Evolutionary conservation across 441 rosid species (phyloP).

Genomic region (Gossypium trilobum): DNA sequence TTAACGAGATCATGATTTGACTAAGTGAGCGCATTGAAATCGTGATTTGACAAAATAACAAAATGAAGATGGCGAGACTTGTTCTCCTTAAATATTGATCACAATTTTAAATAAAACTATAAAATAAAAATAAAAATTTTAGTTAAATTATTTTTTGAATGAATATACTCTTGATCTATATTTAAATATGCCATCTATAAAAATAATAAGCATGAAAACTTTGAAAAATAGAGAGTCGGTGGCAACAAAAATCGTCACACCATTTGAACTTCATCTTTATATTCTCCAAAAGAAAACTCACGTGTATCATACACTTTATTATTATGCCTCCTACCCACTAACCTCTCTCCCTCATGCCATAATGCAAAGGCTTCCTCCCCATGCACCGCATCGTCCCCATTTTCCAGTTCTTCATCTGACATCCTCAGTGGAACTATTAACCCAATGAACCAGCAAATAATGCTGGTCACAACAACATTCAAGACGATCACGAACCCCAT

Average conservation of each 20-base stretch:
- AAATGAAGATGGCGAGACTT: too few species aligned
- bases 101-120: too few species aligned
- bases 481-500: slow-evolving; percentile 25
- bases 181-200: too few species aligned
- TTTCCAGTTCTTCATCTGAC: slow-evolving; percentile 22
- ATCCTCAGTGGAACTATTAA: slow-evolving; percentile 28
- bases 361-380: slow-evolving; percentile 33
- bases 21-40: too few species aligned
- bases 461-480: slow-evolving; percentile 33
- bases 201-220: too few species aligned
- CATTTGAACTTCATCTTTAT: slow-evolving; percentile 20
- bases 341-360: slow-evolving; percentile 16
- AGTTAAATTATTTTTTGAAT: too few species aligned
- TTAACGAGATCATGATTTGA: too few species aligned
- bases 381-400: slow-evolving; percentile 27
- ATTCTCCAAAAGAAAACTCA: slow-evolving; percentile 12
- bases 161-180: too few species aligned
- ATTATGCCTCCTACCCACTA: slow-evolving; percentile 18
- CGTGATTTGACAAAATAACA: too few species aligned
- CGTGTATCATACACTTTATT: slow-evolving; percentile 22
- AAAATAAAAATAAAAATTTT: too few species aligned
- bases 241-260: background rate
- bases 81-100: too few species aligned
- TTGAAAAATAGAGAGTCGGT: too few species aligned
- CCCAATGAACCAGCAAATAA: slow-evolving; percentile 29